Conservation (phyloP, 768 basidiomycete species). For the Pleurotus djamor region DNA sequence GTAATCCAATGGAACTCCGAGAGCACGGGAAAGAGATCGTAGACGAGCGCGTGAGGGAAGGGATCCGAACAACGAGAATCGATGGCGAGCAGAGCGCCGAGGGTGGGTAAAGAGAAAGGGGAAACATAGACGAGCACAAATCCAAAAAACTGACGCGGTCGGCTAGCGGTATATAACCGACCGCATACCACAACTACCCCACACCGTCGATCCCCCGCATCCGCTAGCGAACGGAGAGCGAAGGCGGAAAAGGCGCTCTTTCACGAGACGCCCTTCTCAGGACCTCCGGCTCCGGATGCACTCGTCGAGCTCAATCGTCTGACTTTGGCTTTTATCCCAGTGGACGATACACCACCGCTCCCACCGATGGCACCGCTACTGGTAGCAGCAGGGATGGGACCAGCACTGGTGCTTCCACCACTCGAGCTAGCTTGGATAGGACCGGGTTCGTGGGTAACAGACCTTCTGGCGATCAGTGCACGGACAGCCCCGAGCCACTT, state of each 20-base stretch:
- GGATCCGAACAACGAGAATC: neutral
- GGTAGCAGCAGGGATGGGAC: too few species aligned
- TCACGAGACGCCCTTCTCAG: slow-evolving; percentile 16
- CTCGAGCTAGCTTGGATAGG: slow-evolving; percentile 2
- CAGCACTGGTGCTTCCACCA: neutral
- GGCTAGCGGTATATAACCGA: neutral
- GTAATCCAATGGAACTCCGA: too few species aligned
- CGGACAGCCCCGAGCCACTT: slow-evolving; percentile 96
- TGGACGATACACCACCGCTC: slow-evolving; percentile 19
- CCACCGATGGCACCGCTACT: neutral
- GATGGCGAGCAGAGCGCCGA: neutral
- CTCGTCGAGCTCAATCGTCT: slow-evolving; percentile 46
- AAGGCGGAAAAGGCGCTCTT: neutral
- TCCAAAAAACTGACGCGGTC: neutral
- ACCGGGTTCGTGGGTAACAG: slow-evolving; percentile 24
- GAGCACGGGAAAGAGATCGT: too few species aligned
- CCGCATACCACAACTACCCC: neutral
- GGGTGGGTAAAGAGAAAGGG: neutral
- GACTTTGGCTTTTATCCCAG: slow-evolving; percentile 43
- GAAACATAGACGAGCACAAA: slow-evolving; percentile 1
- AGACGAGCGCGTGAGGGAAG: too few species aligned
- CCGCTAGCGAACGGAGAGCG: neutral
- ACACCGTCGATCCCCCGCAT: neutral
- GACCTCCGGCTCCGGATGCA: slow-evolving; percentile 12
- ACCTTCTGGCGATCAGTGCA: slow-evolving; percentile 80